Evolutionary conservation across 2,329 filamentous ascomycete species (phyloP), one percentile per base, ranked within the genome.

Genomic region (Aurifilum marmelostoma): DNA sequence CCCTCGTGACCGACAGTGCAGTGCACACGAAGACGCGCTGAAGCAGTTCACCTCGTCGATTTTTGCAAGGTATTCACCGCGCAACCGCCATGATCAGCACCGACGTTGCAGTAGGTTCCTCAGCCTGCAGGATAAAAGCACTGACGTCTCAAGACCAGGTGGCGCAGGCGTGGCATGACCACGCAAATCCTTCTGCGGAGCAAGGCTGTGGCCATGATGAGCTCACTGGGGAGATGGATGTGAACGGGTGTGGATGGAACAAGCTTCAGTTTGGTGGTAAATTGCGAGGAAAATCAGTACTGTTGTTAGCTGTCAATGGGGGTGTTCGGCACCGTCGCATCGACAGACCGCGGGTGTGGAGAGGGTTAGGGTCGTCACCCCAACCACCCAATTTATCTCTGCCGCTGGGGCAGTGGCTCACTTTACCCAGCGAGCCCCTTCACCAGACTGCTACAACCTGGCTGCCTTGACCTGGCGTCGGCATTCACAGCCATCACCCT

Each of bases 351-450:
- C n/a, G 8, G 18, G 6, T 18, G 6, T n/a, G 7, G 11, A 14
- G 21, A 27, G 50, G 50, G 50, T 54, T 54, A 58, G 54, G 18
- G 27, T 58, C n/a, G 18, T 16, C 21, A 8, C 27, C 2, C 61
- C 61, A 63, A 43, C 61, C 61, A 39, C 61, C 61, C 61, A 63
- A 50, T 50, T 63, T 63, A 41, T 16, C 12, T 8, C 18, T 5
- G 1, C 60, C n/a, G 29, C 58, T n/a, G n/a, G n/a, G 24, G 9
- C 50, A 24, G 47, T 7, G 47, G 47, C 47, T 18, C 41, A 12
- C 47, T 52, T n/a, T 52, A n/a, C 47, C n/a, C n/a, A n/a, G 47
- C 47, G 47, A 43, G 2, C 14, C 41, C 16, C 43, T 47, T n/a
- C 43, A 47, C 43, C 21, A 8, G 18, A 6, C 18, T 47, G 4